Percentiles rank a stretch among this genome's conserved stretches.
Conservation (phyloP, 2,329 filamentous ascomycete genomes). For the Dactylonectria macrodidyma region DNA sequence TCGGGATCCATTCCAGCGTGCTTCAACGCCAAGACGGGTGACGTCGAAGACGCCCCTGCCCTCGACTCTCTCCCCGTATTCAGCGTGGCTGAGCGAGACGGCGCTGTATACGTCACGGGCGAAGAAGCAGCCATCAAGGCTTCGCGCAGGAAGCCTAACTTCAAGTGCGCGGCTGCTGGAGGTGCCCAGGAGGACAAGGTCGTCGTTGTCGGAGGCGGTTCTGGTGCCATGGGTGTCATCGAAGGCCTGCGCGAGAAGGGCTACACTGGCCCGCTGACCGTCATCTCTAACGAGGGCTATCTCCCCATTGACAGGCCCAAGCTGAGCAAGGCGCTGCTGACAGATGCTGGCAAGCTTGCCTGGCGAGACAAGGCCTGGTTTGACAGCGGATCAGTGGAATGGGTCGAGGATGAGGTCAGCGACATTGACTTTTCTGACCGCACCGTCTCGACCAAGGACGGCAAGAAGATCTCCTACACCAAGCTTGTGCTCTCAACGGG, state of each 20-base stretch:
- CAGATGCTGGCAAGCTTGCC: conserved; percentile 83
- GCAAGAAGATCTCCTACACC: conserved; percentile 81
- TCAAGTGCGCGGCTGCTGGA: conserved; percentile 75
- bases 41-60: conserved; percentile 95
- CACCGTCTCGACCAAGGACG: conserved; percentile 81
- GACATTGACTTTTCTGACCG: conserved; percentile 83
- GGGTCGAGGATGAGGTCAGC: conserved; percentile 76
- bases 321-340: conserved; percentile 92
- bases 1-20: conserved; percentile 73
- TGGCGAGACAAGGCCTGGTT: conserved; percentile 86
- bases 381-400: conserved; percentile 70
- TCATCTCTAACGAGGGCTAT: conserved; percentile 88
- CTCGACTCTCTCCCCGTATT: conserved; percentile 89
- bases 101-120: conserved; percentile 86
- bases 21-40: conserved; percentile 90
- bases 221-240: conserved; percentile 84
- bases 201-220: conserved; percentile 90
- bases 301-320: conserved; percentile 94
- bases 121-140: conserved; percentile 85
- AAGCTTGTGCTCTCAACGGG: conserved; percentile 95
- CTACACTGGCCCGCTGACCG: conserved; percentile 83
- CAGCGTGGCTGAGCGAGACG: conserved; percentile 84
- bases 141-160: conserved; percentile 79
- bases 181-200: conserved; percentile 73
- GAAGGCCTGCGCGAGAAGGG: conserved; percentile 88